Conservation (phyloP, 73 alveolate species). For the Paramecium tetraurelia region DNA sequence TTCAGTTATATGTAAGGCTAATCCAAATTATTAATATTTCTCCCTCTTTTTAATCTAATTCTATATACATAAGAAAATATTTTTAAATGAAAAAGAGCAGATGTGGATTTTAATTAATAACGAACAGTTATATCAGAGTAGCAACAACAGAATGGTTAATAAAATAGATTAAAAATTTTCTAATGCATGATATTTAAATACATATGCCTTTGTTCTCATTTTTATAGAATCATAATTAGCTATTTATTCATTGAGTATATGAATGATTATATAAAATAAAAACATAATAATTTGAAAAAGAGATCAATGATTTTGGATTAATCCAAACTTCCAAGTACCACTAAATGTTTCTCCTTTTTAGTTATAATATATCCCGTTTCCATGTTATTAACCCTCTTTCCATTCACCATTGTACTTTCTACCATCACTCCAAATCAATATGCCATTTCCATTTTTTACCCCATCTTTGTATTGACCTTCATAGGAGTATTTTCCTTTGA, state of each 20-base stretch:
- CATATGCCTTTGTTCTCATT: no score
- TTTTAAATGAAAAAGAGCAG: no score
- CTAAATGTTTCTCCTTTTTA: neutral
- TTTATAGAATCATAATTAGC: no score
- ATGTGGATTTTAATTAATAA: no score
- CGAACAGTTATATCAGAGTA: no score
- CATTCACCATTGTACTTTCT: conserved; percentile 73
- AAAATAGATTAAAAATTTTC: no score
- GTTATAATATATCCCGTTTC: conserved; percentile 39
- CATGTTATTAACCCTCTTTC: conserved; percentile 24
- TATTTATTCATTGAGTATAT: neutral
- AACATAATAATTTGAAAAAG: neutral
- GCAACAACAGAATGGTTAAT: no score
- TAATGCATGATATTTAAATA: no score
- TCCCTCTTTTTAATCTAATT: no score
- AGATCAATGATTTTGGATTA: neutral
- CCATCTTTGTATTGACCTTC: neutral
- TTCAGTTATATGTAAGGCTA: no score
- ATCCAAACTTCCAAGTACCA: neutral
- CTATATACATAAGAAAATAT: no score
- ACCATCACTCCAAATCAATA: conserved; percentile 61
- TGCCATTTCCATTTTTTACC: neutral
- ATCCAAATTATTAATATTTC: no score
- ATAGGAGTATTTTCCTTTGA: neutral
- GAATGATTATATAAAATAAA: neutral